These are phyloP conservation scores for Pythium phragmiticola DNA, from an alignment of 352 stramenopile species.

Conservation along the genomic window DNA sequence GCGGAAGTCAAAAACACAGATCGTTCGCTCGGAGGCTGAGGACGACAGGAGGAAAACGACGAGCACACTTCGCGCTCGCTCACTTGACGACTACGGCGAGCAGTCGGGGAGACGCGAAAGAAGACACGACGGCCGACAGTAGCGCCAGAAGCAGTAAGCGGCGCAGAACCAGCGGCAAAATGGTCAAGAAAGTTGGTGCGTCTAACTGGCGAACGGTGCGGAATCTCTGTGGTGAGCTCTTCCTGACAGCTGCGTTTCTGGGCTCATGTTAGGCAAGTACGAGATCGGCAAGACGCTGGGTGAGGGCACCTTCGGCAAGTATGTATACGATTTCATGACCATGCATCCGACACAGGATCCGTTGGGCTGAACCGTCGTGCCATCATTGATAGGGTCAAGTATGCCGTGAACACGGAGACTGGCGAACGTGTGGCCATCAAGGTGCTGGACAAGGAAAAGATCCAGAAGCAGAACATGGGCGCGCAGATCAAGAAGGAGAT, in stretches of 20 bases:
- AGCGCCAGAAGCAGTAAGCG: constrained; percentile 16
- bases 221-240: background rate
- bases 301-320: constrained; percentile 97
- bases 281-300: constrained; percentile 95
- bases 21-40: background rate
- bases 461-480: constrained; percentile 98
- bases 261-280: constrained; percentile 88
- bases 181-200: constrained; percentile 66
- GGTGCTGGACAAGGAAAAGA: constrained; percentile 97
- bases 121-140: background rate
- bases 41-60: background rate
- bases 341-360: background rate
- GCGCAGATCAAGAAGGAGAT: constrained; percentile 99
- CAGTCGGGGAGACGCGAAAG: background rate
- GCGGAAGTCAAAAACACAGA: constrained; percentile 18
- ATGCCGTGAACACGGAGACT: constrained; percentile 95
- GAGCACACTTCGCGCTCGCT: background rate
- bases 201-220: constrained; percentile 1
- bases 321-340: constrained; percentile 28
- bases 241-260: constrained; percentile 4
- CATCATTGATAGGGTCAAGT: constrained; percentile 78
- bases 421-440: constrained; percentile 96
- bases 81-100: constrained; percentile 16
- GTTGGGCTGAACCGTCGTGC: background rate
- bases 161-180: constrained; percentile 23